Evolutionary conservation across 441 rosid species (phyloP).

Genomic region (Erodium moschatum): DNA sequence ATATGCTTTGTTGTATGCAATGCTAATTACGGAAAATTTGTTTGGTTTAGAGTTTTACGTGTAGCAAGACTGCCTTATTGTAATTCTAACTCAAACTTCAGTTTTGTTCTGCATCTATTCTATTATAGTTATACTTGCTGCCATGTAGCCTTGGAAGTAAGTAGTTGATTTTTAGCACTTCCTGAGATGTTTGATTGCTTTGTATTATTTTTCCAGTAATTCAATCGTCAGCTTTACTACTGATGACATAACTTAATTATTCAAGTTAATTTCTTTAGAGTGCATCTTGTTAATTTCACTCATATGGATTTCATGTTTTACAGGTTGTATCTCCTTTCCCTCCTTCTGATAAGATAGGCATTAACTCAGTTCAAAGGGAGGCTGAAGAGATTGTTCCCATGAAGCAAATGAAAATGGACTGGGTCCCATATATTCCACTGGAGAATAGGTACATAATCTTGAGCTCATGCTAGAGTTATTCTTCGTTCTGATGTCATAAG

Average conservation of each 20-base stretch:
- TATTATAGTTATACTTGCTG: neutral
- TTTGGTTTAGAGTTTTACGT: neutral
- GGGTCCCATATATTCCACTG: slow-evolving; percentile 90
- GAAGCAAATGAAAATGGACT: slow-evolving; percentile 96
- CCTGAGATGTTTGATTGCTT: neutral
- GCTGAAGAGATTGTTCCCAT: slow-evolving; percentile 87
- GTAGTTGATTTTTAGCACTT: neutral
- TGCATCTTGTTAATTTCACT: slow-evolving; percentile 8
- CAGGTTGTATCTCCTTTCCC: slow-evolving; percentile 85
- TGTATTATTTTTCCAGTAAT: neutral
- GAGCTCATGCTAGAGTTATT: slow-evolving; percentile 5
- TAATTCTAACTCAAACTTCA: neutral
- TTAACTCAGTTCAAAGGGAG: slow-evolving; percentile 88
- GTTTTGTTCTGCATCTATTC: neutral
- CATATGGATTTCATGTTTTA: slow-evolving; percentile 16
- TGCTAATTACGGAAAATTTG: neutral
- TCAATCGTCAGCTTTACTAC: neutral
- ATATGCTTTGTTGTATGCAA: slow-evolving; percentile 1
- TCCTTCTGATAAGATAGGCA: slow-evolving; percentile 93
- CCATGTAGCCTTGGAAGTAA: neutral
- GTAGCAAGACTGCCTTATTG: neutral
- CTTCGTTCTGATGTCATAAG: slow-evolving; percentile 13
- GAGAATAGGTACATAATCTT: slow-evolving; percentile 55
- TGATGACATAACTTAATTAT: neutral
- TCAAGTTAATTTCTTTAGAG: neutral